A percentile compares a stretch with the other conserved stretches of the same genome.
phyloP scores from a whole-genome alignment of 2,329 filamentous ascomycete genomes.

The Aureobasidium sp. region DNA sequence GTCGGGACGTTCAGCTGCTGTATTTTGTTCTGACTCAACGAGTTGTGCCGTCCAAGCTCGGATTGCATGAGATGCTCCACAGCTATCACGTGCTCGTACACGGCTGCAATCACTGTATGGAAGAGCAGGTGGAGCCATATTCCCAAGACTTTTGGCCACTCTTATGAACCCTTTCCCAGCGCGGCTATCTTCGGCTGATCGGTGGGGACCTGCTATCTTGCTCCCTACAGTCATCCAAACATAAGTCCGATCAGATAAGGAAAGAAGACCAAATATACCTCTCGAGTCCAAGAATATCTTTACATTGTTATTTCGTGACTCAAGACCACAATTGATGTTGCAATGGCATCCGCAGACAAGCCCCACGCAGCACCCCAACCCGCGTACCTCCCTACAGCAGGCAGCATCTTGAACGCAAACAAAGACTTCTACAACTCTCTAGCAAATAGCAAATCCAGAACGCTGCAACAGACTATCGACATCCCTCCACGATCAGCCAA shows the following conservation, averaged over 20 bases:
- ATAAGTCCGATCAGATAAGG: background rate
- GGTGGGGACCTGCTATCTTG: background rate
- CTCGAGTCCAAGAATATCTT: background rate
- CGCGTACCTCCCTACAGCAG: constrained; percentile 27
- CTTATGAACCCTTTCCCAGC: too few species aligned
- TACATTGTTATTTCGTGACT: too few species aligned
- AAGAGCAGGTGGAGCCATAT: too few species aligned
- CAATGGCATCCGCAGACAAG: constrained; percentile 12
- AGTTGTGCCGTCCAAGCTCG: background rate
- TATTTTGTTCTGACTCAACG: background rate
- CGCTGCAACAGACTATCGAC: constrained; percentile 36
- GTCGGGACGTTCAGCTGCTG: background rate
- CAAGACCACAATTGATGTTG: background rate
- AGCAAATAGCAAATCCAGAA: constrained; percentile 21
- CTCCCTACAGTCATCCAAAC: background rate
- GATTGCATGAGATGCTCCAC: background rate
- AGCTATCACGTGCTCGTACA: background rate
- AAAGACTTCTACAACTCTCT: constrained; percentile 25
- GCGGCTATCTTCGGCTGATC: constrained; percentile 8
- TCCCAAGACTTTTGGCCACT: too few species aligned
- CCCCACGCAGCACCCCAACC: constrained; percentile 23
- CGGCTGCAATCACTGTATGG: background rate
- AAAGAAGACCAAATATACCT: background rate
- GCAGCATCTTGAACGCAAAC: constrained; percentile 27
- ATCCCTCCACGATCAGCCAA: constrained; percentile 67